Evolutionary conservation across 495 filamentous ascomycete species (phyloP).

Genomic region (Lophium mytilinum): DNA sequence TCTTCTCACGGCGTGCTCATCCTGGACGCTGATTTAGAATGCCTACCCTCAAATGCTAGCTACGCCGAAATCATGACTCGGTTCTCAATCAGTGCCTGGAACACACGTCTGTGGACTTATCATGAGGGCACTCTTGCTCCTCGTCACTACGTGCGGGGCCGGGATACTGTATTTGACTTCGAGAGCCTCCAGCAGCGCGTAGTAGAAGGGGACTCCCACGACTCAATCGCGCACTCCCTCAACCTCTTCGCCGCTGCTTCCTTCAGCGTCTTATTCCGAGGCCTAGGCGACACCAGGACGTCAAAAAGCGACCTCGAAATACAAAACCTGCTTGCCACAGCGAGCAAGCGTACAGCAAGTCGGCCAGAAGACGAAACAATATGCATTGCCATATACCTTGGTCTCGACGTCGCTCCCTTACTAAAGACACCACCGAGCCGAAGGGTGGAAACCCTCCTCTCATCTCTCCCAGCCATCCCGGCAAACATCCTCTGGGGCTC

Average conservation of each 20-base stretch:
- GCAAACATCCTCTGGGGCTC: neutral
- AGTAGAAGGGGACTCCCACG: neutral
- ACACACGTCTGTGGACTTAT: slow-evolving; percentile 3
- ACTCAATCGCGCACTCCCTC: neutral
- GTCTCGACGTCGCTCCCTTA: neutral
- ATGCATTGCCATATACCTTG: neutral
- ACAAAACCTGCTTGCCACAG: neutral
- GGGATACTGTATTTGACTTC: neutral
- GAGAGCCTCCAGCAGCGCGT: neutral
- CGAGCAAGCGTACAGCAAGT: neutral
- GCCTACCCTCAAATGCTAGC: neutral
- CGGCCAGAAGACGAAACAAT: neutral
- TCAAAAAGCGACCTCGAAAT: neutral
- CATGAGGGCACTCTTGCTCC: slow-evolving; percentile 1
- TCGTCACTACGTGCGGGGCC: slow-evolving; percentile 1
- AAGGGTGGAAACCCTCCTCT: neutral
- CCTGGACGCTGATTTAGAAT: neutral
- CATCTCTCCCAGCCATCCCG: neutral
- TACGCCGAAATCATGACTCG: neutral
- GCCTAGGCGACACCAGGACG: too few relatives aligned
- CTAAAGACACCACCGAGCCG: neutral
- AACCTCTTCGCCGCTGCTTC: neutral
- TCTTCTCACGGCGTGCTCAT: neutral
- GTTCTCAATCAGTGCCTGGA: slow-evolving; percentile 1
- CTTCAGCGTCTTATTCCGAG: neutral